phyloP scores from a whole-genome alignment of 768 basidiomycete species.

The Coprinopsis strossmayeri region DNA sequence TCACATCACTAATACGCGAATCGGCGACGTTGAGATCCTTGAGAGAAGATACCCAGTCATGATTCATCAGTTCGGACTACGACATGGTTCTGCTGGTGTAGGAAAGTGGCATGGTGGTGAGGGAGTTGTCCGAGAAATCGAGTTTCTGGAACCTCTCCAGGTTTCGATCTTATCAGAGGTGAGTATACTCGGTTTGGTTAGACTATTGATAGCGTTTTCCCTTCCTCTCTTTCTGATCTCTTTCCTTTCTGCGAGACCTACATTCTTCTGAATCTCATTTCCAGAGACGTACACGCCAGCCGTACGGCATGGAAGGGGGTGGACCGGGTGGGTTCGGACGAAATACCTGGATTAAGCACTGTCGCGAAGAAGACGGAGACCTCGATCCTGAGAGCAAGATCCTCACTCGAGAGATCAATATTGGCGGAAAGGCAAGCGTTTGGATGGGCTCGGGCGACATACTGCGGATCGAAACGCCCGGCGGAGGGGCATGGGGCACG shows the following conservation, averaged over 20 bases:
- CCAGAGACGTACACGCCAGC: constrained; percentile 77
- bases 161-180: constrained; percentile 88
- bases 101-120: constrained; percentile 79
- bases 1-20: constrained; percentile 89
- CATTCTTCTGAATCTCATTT: neutral
- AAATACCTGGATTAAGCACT: constrained; percentile 83
- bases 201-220: neutral
- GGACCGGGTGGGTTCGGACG: constrained; percentile 62
- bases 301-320: constrained; percentile 84
- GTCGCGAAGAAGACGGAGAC: constrained; percentile 64
- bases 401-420: constrained; percentile 60
- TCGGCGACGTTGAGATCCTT: constrained; percentile 89
- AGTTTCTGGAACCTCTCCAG: constrained; percentile 75
- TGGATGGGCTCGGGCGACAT: constrained; percentile 86
- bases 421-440: constrained; percentile 84
- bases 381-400: constrained; percentile 31
- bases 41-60: constrained; percentile 93
- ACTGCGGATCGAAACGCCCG: constrained; percentile 80
- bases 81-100: constrained; percentile 59
- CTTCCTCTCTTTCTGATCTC: neutral
- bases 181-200: constrained; percentile 13
- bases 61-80: constrained; percentile 74
- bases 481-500: constrained; percentile 83
- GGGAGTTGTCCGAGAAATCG: constrained; percentile 78
- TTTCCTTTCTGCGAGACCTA: neutral